phyloP scores from a whole-genome alignment of 2,329 filamentous ascomycete genomes.

The Sarocladium kiliense region DNA sequence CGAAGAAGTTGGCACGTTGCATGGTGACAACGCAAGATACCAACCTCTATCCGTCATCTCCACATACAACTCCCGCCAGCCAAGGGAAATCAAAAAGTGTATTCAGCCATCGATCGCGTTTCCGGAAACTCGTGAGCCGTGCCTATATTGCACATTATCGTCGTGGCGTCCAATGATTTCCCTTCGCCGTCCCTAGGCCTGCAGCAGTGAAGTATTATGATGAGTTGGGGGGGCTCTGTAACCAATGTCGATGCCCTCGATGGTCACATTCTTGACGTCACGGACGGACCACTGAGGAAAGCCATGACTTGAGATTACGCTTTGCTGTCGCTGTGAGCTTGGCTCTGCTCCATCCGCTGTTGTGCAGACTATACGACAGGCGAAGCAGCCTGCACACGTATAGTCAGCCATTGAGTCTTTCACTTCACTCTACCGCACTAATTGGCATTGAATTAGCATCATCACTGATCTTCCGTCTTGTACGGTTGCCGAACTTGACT shows the following conservation, averaged over 20 bases:
- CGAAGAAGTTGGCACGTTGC: background rate
- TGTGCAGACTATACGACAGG: no score
- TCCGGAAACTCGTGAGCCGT: conserved; percentile 4
- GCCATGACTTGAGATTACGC: background rate
- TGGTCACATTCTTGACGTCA: conserved; percentile 8
- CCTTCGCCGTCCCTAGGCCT: background rate
- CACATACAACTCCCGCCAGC: background rate
- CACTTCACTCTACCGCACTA: background rate
- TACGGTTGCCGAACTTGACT: background rate
- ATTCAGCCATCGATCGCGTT: background rate
- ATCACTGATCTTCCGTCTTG: background rate
- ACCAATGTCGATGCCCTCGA: background rate
- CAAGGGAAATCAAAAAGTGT: background rate
- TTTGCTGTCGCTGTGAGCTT: background rate
- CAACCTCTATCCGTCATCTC: background rate
- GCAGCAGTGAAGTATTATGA: background rate
- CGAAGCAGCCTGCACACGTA: no score
- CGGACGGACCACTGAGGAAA: background rate
- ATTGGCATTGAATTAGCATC: background rate
- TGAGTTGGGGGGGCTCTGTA: background rate
- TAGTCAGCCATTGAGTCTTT: no score
- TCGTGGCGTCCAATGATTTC: conserved; percentile 3
- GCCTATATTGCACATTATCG: background rate
- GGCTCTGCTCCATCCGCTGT: no score
- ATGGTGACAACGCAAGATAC: background rate